Conservation (phyloP, 2,329 filamentous ascomycete genomes). For the Trichoderma sp. region DNA sequence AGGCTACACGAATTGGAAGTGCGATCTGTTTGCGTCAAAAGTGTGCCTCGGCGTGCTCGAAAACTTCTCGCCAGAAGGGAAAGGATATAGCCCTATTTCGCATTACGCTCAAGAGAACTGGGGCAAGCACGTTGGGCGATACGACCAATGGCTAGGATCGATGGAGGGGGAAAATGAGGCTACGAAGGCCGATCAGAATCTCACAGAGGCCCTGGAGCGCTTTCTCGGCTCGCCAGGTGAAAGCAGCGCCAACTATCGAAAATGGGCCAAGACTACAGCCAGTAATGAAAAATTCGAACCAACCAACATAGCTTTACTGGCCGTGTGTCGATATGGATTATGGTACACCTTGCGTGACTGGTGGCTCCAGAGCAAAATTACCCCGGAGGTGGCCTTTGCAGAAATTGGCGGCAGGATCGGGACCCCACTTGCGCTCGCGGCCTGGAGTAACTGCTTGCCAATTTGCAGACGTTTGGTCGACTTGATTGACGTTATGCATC, state of each 20-base stretch:
- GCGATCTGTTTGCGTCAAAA: background rate
- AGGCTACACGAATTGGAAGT: background rate
- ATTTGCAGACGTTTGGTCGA: background rate
- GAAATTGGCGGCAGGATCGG: fast-evolving
- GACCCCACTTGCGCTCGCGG: background rate
- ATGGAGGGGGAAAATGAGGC: background rate
- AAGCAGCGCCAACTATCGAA: background rate
- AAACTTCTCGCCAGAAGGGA: no score
- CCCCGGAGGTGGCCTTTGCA: background rate
- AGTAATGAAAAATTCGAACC: no score
- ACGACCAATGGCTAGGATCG: background rate
- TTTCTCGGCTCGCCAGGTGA: background rate
- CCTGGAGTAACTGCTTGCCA: fast-evolving
- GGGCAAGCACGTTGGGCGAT: background rate
- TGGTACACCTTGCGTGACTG: slow-evolving; percentile 4
- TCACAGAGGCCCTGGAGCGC: background rate
- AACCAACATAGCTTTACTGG: background rate
- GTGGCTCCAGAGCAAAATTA: background rate
- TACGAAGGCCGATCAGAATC: background rate
- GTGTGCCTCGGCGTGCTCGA: background rate
- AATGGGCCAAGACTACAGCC: background rate
- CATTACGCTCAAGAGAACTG: no score
- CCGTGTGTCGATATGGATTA: background rate
- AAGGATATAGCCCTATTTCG: no score
- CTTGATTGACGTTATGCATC: background rate